A percentile compares a stretch with the other conserved stretches of the same genome.
phyloP scores from a whole-genome alignment of 78 protist genomes.

The Planoprotostelium fungivorum region DNA sequence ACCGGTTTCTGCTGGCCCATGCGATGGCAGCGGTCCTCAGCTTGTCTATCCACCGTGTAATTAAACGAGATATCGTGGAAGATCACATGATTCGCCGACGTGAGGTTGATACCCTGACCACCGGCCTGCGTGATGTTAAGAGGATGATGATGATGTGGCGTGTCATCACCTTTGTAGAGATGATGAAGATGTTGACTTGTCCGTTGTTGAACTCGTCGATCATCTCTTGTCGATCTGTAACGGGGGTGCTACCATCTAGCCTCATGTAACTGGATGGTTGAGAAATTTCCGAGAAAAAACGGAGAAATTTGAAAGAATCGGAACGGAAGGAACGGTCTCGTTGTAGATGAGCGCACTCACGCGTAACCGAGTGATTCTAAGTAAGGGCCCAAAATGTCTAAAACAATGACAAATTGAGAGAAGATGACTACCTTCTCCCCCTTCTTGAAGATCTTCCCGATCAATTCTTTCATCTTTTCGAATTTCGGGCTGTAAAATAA shows the following conservation, averaged over 20 bases:
- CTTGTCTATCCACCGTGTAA: conserved; percentile 92
- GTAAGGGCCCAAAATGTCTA: conserved; percentile 95
- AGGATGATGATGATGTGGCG: too few species aligned
- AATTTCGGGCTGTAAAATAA: conserved; percentile 76
- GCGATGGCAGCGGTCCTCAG: conserved; percentile 97
- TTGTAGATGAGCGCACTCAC: conserved; percentile 4
- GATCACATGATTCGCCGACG: conserved; percentile 94
- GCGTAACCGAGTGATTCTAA: not conserved
- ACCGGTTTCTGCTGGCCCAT: conserved; percentile 96
- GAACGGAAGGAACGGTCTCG: not conserved
- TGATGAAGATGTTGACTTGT: conserved; percentile 56
- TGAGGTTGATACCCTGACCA: conserved; percentile 95
- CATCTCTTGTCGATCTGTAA: conserved; percentile 34
- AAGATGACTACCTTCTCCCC: conserved; percentile 69
- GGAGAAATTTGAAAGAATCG: not conserved
- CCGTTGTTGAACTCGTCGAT: conserved; percentile 20
- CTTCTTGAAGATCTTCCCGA: conserved; percentile 37
- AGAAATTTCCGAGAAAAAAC: not conserved
- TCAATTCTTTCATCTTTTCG: conserved; percentile 69
- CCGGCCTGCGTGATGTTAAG: conserved; percentile 85
- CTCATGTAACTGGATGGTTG: conserved; percentile 11
- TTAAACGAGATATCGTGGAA: conserved; percentile 81
- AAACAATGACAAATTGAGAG: conserved; percentile 82
- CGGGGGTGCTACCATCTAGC: conserved; percentile 66
- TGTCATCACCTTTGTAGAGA: conserved; percentile 66